Evolutionary conservation across 225 moss, liverwort and hornwort genomes (phyloP), one percentile per base, ranked within the genome.

Genomic region (Climacium dendroides): DNA sequence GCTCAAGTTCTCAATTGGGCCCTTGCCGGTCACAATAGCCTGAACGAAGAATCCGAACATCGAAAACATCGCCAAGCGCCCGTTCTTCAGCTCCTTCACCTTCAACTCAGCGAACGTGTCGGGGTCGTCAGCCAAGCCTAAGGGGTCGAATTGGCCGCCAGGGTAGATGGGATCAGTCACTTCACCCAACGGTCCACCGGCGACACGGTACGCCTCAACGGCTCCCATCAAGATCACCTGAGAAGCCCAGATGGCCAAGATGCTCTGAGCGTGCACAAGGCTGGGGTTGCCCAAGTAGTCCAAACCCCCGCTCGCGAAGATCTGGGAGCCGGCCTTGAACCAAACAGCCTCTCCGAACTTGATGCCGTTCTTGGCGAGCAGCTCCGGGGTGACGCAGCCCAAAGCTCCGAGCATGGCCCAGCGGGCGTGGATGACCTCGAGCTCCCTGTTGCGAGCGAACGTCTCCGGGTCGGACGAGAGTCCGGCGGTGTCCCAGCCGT

Each of bases 251-350:
- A 90, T 90, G 55, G 85, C 90, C 85, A 90, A 20, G 54, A 95
- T 95, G 88, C 95, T 95, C 92, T 95, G 94, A 0, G 95, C 93
- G 34, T 95, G 95, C 47, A 95, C 81, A 4, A 95, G 85, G 87
- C 85, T 89, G 55, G 91, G 20, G 84, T 85, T 85, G 61, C 84
- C 84, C 74, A 85, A 37, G 74, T 85, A 85, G 85, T 85, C 85
- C 62, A 85, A 20, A 1, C 85, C 85, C 84, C 89, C 89, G 5
- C 73, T 64, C 3, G 84, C 66, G 63, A 90, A 91, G 85, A 91
- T 90, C 85, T 90, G 90, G 4, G 87, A 69, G 4, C 88, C 91
- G 43, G 87, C 91, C 88, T 91, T 90, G 85, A 91, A 91, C 91
- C 90, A 91, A 0, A 74, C 74, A 74, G 74, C 74, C 74, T 74